Evolutionary conservation across 1,284 basidiomycete genomes (phyloP).

Genomic region (Ceraceosorus bombacis): DNA sequence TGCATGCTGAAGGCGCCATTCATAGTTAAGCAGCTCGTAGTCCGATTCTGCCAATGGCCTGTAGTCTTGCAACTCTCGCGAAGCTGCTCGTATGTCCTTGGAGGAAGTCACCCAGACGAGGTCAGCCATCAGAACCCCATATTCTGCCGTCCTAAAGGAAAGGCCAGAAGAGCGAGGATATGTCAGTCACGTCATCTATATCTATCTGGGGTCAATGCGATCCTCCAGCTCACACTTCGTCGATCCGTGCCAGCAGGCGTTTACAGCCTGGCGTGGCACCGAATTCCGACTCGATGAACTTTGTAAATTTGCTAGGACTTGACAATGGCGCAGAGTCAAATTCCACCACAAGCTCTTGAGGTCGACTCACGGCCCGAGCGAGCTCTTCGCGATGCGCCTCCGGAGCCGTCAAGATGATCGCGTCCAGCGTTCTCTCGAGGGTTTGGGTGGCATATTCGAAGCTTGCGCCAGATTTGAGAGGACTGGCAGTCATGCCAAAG

Average conservation of each 20-base stretch:
- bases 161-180: no score
- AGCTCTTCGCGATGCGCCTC: constrained; percentile 17
- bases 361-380: constrained; percentile 17
- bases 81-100: neutral
- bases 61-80: no score
- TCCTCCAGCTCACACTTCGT: no score
- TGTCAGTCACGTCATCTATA: no score
- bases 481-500: constrained; percentile 38
- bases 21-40: no score
- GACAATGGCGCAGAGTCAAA: constrained; percentile 13
- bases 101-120: constrained; percentile 25
- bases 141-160: constrained; percentile 4
- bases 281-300: neutral
- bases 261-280: no score
- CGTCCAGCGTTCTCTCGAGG: constrained; percentile 25
- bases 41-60: no score
- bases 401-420: constrained; percentile 24
- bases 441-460: constrained; percentile 17
- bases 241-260: no score
- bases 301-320: constrained; percentile 1
- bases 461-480: constrained; percentile 17
- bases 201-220: no score
- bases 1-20: no score
- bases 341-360: constrained; percentile 28
- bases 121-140: constrained; percentile 27